phyloP scores from a whole-genome alignment of 2,329 filamentous ascomycete genomes.

The Xylariaceae sp. region DNA sequence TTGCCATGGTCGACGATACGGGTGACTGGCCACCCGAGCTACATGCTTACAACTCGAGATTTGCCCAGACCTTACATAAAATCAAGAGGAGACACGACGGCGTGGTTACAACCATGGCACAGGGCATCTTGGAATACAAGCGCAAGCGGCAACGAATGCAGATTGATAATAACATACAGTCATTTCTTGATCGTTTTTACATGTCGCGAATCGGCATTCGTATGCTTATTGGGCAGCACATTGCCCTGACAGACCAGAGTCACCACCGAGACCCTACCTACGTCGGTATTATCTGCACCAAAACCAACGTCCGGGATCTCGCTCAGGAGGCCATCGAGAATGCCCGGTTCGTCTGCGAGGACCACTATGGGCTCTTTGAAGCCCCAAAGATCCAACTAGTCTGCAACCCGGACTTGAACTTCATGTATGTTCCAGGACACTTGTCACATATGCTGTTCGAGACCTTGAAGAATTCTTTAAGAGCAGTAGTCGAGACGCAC shows the following conservation, averaged over 20 bases:
- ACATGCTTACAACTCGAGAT: slow-evolving; percentile 90
- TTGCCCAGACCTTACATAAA: slow-evolving; percentile 84
- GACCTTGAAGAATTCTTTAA: slow-evolving; percentile 96
- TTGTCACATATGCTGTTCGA: slow-evolving; percentile 99
- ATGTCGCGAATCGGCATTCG: slow-evolving; percentile 99
- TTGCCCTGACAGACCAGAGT: slow-evolving; percentile 92
- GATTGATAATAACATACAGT: slow-evolving; percentile 96
- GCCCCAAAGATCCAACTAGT: slow-evolving; percentile 96
- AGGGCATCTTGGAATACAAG: slow-evolving; percentile 98
- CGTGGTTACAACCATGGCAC: slow-evolving; percentile 96
- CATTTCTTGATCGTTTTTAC: slow-evolving; percentile 98
- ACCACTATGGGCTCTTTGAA: slow-evolving; percentile 97
- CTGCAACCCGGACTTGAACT: slow-evolving; percentile 91
- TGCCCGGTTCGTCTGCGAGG: slow-evolving; percentile 97
- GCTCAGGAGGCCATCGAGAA: slow-evolving; percentile 98
- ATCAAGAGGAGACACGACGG: slow-evolving; percentile 97
- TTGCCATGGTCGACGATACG: slow-evolving; percentile 86
- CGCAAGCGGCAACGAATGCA: slow-evolving; percentile 95
- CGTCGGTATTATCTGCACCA: slow-evolving; percentile 98
- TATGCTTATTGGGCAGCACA: slow-evolving; percentile 99
- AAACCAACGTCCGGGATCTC: slow-evolving; percentile 93
- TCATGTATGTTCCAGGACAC: slow-evolving; percentile 99
- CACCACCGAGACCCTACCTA: slow-evolving; percentile 90
- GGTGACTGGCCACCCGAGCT: slow-evolving; percentile 93
- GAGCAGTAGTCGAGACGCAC: slow-evolving; percentile 94